Percentiles rank a stretch among this genome's conserved stretches.
Evolutionary conservation across 2,329 filamentous ascomycete genomes (phyloP).

Genomic region (Periconia digitata): DNA sequence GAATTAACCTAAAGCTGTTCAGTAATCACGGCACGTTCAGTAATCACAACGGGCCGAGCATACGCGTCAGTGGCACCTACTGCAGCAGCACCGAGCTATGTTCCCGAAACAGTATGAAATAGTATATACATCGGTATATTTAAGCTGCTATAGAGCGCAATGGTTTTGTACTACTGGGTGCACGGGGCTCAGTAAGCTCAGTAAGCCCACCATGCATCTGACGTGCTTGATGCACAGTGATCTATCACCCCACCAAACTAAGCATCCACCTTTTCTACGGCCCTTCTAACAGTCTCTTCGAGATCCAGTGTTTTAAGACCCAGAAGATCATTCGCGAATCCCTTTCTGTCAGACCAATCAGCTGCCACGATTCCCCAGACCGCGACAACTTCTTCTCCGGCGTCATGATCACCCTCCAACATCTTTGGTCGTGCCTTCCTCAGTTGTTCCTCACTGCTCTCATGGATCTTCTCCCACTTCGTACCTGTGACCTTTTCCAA

Average conservation of each 20-base stretch:
- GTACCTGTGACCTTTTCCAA: constrained; percentile 56
- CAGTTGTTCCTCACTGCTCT: constrained; percentile 38
- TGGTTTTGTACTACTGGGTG: no score
- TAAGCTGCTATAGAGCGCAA: no score
- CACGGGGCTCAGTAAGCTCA: no score
- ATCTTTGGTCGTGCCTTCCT: constrained; percentile 30
- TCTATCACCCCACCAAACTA: no score
- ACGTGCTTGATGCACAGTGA: no score
- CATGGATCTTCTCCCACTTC: constrained; percentile 52
- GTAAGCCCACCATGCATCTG: no score
- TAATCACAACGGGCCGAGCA: not conserved
- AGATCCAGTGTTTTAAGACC: constrained; percentile 35
- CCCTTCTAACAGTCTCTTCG: constrained; percentile 29
- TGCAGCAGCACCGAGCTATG: no score
- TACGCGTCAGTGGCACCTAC: not conserved
- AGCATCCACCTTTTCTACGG: no score
- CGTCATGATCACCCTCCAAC: constrained; percentile 34
- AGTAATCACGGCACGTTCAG: not conserved
- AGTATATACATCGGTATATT: no score
- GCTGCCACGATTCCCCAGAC: constrained; percentile 38
- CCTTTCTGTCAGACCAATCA: constrained; percentile 35
- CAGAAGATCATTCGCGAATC: constrained; percentile 35
- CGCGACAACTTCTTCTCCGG: constrained; percentile 35
- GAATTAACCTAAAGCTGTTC: no score
- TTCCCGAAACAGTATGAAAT: no score